These are phyloP conservation scores for Penicillium goetzii DNA, from an alignment of 495 filamentous ascomycete species.

Conservation along the genomic window DNA sequence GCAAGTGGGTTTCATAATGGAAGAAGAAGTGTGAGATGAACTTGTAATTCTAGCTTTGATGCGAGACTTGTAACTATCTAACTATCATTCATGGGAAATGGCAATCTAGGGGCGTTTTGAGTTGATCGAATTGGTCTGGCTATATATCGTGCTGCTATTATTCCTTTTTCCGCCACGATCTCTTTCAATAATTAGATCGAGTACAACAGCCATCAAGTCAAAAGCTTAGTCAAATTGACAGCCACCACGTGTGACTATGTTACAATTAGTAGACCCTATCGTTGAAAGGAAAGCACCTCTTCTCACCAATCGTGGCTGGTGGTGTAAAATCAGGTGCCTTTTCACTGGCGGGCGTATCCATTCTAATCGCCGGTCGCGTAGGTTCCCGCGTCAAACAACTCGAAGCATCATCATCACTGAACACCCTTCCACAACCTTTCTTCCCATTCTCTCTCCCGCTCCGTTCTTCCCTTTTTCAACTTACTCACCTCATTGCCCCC, in stretches of 20 bases:
- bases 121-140: neutral
- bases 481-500: neutral
- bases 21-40: neutral
- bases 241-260: neutral
- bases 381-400: constrained; percentile 39
- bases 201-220: neutral
- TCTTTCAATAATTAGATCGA: neutral
- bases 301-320: constrained; percentile 8
- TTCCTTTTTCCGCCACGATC: neutral
- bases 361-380: constrained; percentile 39
- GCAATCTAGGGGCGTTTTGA: constrained; percentile 1
- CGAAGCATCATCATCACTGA: constrained; percentile 35
- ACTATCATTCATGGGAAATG: neutral
- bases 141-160: neutral
- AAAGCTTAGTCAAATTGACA: neutral
- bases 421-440: constrained; percentile 17
- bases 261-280: neutral
- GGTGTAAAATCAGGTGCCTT: constrained; percentile 10
- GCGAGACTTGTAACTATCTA: neutral
- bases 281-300: neutral
- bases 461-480: neutral
- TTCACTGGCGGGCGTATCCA: constrained; percentile 20
- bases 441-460: constrained; percentile 4
- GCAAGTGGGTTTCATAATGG: constrained; percentile 46
- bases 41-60: constrained; percentile 10